A percentile compares a stretch with the other conserved stretches of the same genome.
Conservation (phyloP, 2,329 filamentous ascomycete species). For the Pyrenochaeta sp. region DNA sequence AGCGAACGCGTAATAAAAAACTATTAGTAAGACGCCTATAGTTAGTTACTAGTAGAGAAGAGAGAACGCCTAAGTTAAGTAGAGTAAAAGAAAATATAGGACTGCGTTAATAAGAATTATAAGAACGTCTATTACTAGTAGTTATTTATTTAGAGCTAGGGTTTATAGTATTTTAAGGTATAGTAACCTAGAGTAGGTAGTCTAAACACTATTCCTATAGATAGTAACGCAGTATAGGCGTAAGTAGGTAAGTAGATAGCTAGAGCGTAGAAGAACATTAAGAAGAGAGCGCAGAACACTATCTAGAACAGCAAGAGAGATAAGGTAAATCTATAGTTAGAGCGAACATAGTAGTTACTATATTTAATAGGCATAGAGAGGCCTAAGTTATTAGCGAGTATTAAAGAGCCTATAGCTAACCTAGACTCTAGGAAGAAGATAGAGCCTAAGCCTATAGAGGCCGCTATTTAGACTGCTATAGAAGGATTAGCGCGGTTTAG, state of each 20-base stretch:
- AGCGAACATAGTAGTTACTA: conserved; percentile 14
- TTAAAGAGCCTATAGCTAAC: conserved; percentile 16
- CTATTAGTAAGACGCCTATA: conserved; percentile 8
- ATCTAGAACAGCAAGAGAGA: conserved; percentile 15
- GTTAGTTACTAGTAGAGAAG: conserved; percentile 6
- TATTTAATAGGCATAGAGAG: conserved; percentile 23
- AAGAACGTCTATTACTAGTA: conserved; percentile 8
- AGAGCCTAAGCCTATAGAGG: conserved; percentile 11
- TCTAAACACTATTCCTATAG: conserved; percentile 3
- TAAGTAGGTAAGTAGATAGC: conserved; percentile 9
- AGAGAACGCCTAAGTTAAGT: not conserved
- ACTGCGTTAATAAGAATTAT: conserved; percentile 6
- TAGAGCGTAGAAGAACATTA: conserved; percentile 10
- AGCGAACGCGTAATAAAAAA: conserved; percentile 2
- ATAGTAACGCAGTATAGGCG: conserved; percentile 12
- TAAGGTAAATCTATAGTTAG: conserved; percentile 17
- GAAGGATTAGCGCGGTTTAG: conserved; percentile 16
- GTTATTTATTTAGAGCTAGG: conserved; percentile 4
- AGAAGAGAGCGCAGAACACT: conserved; percentile 11
- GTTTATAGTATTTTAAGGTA: conserved; percentile 19
- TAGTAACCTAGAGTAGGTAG: conserved; percentile 1
- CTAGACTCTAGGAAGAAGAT: conserved; percentile 7
- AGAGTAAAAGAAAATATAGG: not conserved
- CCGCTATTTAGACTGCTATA: conserved; percentile 22
- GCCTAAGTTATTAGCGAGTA: conserved; percentile 15